phyloP scores from a whole-genome alignment of 148 eudicot species.

The Chenopodium formosanum region DNA sequence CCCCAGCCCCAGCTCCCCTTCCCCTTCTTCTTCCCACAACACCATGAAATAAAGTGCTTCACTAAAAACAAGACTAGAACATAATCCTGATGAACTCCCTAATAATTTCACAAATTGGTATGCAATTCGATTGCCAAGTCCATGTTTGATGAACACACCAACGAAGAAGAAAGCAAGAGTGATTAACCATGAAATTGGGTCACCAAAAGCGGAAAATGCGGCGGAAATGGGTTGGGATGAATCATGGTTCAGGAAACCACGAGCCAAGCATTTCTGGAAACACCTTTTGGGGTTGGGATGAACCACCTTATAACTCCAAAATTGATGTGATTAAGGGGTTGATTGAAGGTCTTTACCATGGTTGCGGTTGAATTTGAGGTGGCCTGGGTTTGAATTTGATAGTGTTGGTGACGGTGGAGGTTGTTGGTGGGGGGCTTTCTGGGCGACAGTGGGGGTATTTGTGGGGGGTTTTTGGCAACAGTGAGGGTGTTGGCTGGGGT shows the following conservation, averaged over 20 bases:
- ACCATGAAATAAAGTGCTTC: conserved; percentile 47
- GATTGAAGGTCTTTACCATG: conserved; percentile 66
- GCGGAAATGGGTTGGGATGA: conserved; percentile 77
- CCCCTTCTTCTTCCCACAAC: too few relatives aligned
- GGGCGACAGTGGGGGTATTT: too few relatives aligned
- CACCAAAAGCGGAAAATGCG: conserved; percentile 95
- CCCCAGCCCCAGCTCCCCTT: too few relatives aligned
- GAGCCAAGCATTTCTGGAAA: conserved; percentile 67
- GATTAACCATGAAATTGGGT: conserved; percentile 88
- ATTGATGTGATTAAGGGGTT: conserved; percentile 63
- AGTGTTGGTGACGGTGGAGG: not conserved
- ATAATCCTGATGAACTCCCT: conserved; percentile 73
- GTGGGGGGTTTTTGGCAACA: too few relatives aligned
- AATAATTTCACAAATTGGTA: conserved; percentile 70
- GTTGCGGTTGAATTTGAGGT: conserved; percentile 23
- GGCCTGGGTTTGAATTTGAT: conserved; percentile 20
- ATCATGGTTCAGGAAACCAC: conserved; percentile 1
- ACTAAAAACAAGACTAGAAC: conserved; percentile 75
- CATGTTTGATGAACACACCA: conserved; percentile 83
- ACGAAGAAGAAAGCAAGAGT: conserved; percentile 95
- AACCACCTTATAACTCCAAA: conserved; percentile 72
- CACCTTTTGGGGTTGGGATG: conserved; percentile 69
- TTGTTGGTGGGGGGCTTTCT: too few relatives aligned
- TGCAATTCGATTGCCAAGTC: conserved; percentile 79
- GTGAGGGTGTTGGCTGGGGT: too few relatives aligned